phyloP scores from a whole-genome alignment of 2,329 filamentous ascomycete species.

The Microthyrium microscopicum region DNA sequence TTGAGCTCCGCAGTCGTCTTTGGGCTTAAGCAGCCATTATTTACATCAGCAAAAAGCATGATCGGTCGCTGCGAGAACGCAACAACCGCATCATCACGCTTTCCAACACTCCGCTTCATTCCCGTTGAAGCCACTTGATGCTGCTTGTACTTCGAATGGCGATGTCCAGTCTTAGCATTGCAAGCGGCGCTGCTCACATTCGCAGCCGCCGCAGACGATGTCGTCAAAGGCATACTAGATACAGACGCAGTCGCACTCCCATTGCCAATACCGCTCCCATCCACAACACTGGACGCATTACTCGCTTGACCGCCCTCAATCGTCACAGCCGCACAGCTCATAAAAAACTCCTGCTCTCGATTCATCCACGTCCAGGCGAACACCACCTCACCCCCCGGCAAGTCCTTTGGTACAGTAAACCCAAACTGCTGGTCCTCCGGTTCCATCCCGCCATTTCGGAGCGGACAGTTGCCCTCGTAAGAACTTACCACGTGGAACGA shows the following conservation, averaged over 20 bases:
- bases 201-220: background rate
- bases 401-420: conserved; percentile 27
- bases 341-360: conserved; percentile 25
- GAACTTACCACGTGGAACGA: conserved; percentile 28
- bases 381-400: conserved; percentile 24
- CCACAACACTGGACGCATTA: background rate
- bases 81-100: no score
- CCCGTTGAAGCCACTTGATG: no score
- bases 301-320: conserved; percentile 15
- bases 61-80: conserved; percentile 22
- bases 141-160: no score
- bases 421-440: conserved; percentile 27
- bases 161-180: no score
- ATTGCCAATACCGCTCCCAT: no score
- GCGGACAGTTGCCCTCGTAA: conserved; percentile 31
- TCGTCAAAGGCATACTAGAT: background rate
- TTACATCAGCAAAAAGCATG: conserved; percentile 25
- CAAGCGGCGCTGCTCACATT: no score
- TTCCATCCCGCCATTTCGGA: conserved; percentile 20
- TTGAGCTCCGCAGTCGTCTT: conserved; percentile 24
- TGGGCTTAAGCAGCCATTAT: conserved; percentile 22
- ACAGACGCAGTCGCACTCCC: no score
- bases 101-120: no score
- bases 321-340: conserved; percentile 28
- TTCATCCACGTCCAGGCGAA: conserved; percentile 34